A percentile compares a stretch with the other conserved stretches of the same genome.
Evolutionary conservation across 2,329 filamentous ascomycete species (phyloP).

Genomic region (Diaporthe sp.): DNA sequence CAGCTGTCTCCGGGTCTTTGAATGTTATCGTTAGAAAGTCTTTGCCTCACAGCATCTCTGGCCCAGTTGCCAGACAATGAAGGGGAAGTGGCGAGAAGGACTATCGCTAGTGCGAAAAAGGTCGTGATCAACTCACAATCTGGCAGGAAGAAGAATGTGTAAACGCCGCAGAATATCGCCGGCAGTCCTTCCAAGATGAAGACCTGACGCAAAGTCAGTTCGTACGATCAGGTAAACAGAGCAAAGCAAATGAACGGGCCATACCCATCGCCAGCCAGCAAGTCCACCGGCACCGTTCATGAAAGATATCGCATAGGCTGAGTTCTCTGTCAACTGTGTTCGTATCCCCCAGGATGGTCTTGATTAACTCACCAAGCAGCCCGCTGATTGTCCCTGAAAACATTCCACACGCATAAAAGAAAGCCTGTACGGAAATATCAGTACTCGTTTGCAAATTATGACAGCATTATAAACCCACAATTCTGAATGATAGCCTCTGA

Average conservation of each 20-base stretch:
- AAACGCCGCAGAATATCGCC: slow-evolving; percentile 45
- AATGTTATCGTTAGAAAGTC: background rate
- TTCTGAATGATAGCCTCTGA: slow-evolving; percentile 50
- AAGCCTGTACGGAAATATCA: slow-evolving; percentile 41
- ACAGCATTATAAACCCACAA: slow-evolving; percentile 41
- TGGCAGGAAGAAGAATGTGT: slow-evolving; percentile 46
- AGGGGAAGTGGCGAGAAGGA: background rate
- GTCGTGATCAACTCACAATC: slow-evolving; percentile 41
- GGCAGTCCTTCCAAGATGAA: slow-evolving; percentile 49
- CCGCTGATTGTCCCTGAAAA: slow-evolving; percentile 52
- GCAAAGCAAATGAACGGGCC: background rate
- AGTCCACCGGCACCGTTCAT: slow-evolving; percentile 46
- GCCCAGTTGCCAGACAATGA: background rate
- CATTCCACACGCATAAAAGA: slow-evolving; percentile 52
- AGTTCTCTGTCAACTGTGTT: background rate
- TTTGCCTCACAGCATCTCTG: too few relatives aligned
- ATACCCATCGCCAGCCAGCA: slow-evolving; percentile 48
- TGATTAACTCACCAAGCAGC: slow-evolving; percentile 42
- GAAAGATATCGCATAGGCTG: slow-evolving; percentile 48
- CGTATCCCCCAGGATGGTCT: too few relatives aligned
- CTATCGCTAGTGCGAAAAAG: too few relatives aligned
- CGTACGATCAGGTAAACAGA: too few relatives aligned
- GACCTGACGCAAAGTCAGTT: slow-evolving; percentile 41
- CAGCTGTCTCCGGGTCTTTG: slow-evolving; percentile 46
- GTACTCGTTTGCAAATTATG: background rate